phyloP scores from a whole-genome alignment of 805 yeast genomes.

The Myxozyma sirexii region DNA sequence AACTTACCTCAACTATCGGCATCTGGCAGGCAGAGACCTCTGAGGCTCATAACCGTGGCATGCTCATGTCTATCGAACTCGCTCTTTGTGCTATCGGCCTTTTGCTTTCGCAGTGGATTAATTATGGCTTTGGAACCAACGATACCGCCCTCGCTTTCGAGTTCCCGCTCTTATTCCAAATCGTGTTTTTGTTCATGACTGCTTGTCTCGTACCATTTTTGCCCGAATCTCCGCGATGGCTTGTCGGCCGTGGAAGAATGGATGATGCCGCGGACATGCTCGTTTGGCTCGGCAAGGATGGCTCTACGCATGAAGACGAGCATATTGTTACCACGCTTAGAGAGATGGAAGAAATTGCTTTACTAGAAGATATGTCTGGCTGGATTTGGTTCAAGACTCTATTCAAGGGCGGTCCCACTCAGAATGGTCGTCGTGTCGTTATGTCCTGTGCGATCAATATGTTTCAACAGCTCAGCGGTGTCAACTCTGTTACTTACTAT shows the following conservation, averaged over 20 bases:
- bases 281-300: constrained; percentile 7
- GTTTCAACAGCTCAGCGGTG: constrained; percentile 94
- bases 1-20: constrained; percentile 78
- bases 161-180: constrained; percentile 55
- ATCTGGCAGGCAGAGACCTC: constrained; percentile 81
- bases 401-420: constrained; percentile 24
- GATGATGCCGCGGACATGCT: constrained; percentile 45
- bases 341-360: constrained; percentile 25
- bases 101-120: constrained; percentile 75
- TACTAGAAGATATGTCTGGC: constrained; percentile 21
- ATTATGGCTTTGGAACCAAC: constrained; percentile 55
- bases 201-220: constrained; percentile 47
- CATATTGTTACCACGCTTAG: constrained; percentile 1
- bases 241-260: constrained; percentile 48
- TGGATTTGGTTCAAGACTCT: constrained; percentile 22
- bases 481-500: constrained; percentile 94
- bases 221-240: constrained; percentile 48
- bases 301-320: background rate
- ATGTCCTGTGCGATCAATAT: constrained; percentile 50
- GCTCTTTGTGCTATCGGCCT: constrained; percentile 74
- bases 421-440: constrained; percentile 45
- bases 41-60: constrained; percentile 66
- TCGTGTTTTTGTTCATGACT: constrained; percentile 52
- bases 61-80: constrained; percentile 69
- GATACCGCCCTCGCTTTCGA: constrained; percentile 50